phyloP scores from a whole-genome alignment of 1,284 basidiomycete species.

The Porodaedalea pini region DNA sequence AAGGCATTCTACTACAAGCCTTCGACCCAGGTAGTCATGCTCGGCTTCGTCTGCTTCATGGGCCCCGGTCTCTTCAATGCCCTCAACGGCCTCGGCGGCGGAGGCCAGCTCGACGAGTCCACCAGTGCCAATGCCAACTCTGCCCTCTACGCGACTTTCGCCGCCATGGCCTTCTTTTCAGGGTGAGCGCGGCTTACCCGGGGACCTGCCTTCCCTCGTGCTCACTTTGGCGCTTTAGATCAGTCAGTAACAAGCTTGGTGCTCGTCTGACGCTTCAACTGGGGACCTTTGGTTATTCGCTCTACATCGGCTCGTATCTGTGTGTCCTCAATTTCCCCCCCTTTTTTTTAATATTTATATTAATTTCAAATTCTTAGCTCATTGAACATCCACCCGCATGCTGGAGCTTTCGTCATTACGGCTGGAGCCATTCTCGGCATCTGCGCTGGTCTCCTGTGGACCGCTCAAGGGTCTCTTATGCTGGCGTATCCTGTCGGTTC shows the following conservation, averaged over 20 bases:
- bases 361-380: slow-evolving; percentile 12
- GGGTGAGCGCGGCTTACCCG: slow-evolving; percentile 26
- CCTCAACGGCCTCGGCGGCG: slow-evolving; percentile 30
- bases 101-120: slow-evolving; percentile 29
- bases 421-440: slow-evolving; percentile 55
- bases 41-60: slow-evolving; percentile 36
- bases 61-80: slow-evolving; percentile 31
- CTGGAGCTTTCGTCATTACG: slow-evolving; percentile 46
- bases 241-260: slow-evolving; percentile 35
- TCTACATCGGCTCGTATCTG: slow-evolving; percentile 48
- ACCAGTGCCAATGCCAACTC: slow-evolving; percentile 30
- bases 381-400: slow-evolving; percentile 27
- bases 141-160: slow-evolving; percentile 29
- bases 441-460: slow-evolving; percentile 58
- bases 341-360: not conserved
- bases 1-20: slow-evolving; percentile 29
- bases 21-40: slow-evolving; percentile 28
- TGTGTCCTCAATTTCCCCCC: slow-evolving; percentile 23
- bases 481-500: slow-evolving; percentile 46
- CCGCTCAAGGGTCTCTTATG: slow-evolving; percentile 55
- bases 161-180: slow-evolving; percentile 27
- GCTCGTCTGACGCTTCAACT: slow-evolving; percentile 44
- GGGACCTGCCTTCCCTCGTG: not conserved
- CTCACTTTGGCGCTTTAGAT: not conserved
- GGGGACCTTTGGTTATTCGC: slow-evolving; percentile 44